A percentile compares a stretch with the other conserved stretches of the same genome.
These are phyloP conservation scores for Coprinopsis strossmayeri DNA, from an alignment of 768 basidiomycete genomes.

Conservation along the genomic window DNA sequence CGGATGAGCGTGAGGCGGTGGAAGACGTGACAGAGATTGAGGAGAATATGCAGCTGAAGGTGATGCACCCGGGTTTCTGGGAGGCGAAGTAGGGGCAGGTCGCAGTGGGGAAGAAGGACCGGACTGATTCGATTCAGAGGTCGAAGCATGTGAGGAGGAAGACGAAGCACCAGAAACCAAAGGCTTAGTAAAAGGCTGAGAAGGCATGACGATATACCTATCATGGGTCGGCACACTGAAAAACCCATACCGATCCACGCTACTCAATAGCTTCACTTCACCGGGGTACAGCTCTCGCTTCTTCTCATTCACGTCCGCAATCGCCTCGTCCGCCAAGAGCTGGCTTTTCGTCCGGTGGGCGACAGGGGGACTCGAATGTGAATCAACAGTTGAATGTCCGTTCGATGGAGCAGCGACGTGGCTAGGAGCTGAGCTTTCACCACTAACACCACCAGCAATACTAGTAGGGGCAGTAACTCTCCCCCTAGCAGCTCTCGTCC, in stretches of 20 bases:
- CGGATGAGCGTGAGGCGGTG: conserved; percentile 38
- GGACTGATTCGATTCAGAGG: no score
- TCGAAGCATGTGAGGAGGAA: not conserved
- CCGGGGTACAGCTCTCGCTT: conserved; percentile 60
- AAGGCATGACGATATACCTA: conserved; percentile 64
- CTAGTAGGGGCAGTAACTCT: conserved; percentile 23
- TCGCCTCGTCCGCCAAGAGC: conserved; percentile 45
- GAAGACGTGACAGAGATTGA: conserved; percentile 45
- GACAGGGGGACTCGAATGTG: not conserved
- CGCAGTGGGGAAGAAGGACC: no score
- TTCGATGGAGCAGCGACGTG: not conserved
- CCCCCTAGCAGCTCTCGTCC: conserved; percentile 65
- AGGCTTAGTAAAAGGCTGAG: conserved; percentile 36
- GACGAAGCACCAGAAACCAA: conserved; percentile 23
- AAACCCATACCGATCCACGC: conserved; percentile 95
- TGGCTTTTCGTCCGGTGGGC: conserved; percentile 32
- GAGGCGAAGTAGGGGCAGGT: not conserved
- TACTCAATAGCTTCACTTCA: conserved; percentile 66
- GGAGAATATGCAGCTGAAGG: conserved; percentile 5
- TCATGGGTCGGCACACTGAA: conserved; percentile 77
- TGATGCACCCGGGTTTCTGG: not conserved
- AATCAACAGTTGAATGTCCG: no score
- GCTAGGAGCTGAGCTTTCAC: no score
- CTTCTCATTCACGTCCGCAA: conserved; percentile 56
- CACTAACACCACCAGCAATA: no score